These are phyloP conservation scores for Annulohypoxylon nitens DNA, from an alignment of 495 filamentous ascomycete genomes.

Conservation along the genomic window DNA sequence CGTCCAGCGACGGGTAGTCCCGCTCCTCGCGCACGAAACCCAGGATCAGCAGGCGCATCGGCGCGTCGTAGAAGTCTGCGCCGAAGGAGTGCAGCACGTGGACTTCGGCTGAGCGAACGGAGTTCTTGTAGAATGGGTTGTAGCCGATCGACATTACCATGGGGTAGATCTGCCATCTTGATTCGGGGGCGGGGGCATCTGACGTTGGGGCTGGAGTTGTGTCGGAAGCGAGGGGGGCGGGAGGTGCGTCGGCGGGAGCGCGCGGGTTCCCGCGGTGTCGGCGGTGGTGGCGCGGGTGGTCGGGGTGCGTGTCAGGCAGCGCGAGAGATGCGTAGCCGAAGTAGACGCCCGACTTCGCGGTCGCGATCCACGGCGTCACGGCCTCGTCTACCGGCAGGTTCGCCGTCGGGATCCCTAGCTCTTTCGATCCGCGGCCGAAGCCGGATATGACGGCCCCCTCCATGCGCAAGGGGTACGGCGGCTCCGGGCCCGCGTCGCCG, in stretches of 20 bases:
- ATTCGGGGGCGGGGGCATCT: neutral
- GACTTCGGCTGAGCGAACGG: slow-evolving; percentile 85
- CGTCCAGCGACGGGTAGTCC: slow-evolving; percentile 87
- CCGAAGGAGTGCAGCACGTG: slow-evolving; percentile 83
- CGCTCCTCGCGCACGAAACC: slow-evolving; percentile 91
- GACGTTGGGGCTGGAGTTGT: slow-evolving; percentile 4
- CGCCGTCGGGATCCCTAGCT: slow-evolving; percentile 96
- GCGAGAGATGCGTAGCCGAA: slow-evolving; percentile 85
- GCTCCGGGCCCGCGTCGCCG: slow-evolving; percentile 73
- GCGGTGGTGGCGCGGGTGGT: slow-evolving; percentile 31
- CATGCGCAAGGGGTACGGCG: slow-evolving; percentile 85
- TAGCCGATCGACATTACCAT: slow-evolving; percentile 97
- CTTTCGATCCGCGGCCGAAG: slow-evolving; percentile 93
- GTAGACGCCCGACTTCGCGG: slow-evolving; percentile 84
- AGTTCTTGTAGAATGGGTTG: slow-evolving; percentile 95
- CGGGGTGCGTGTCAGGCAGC: slow-evolving; percentile 61
- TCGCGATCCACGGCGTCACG: slow-evolving; percentile 74
- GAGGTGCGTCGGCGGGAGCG: slow-evolving; percentile 26
- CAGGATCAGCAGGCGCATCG: slow-evolving; percentile 81
- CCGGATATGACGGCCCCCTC: slow-evolving; percentile 89
- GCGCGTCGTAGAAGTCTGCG: slow-evolving; percentile 84
- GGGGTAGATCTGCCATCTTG: slow-evolving; percentile 70
- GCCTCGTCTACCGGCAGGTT: slow-evolving; percentile 89
- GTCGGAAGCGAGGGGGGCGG: slow-evolving; percentile 6
- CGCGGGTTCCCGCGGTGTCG: slow-evolving; percentile 30